phyloP scores from a whole-genome alignment of 2,329 filamentous ascomycete species.

The Penicillium sp. region DNA sequence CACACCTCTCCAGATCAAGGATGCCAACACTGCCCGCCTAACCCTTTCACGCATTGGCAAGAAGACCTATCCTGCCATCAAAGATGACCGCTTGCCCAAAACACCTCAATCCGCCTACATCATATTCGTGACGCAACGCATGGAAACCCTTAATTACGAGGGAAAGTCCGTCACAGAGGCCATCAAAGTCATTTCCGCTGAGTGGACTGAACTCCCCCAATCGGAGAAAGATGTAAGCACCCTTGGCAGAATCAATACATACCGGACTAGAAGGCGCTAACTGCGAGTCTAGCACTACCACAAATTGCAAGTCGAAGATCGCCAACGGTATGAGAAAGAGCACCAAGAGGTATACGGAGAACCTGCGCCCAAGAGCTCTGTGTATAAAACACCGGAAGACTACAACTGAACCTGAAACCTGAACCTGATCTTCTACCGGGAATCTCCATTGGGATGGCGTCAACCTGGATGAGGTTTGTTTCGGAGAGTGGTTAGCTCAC shows the following conservation, averaged over 20 bases:
- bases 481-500: neutral
- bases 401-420: neutral
- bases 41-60: slow-evolving; percentile 29
- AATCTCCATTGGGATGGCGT: neutral
- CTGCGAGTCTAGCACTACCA: slow-evolving; percentile 29
- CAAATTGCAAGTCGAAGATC: slow-evolving; percentile 28
- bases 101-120: slow-evolving; percentile 40
- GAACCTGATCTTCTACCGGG: neutral
- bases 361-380: neutral
- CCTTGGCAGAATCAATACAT: neutral
- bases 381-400: neutral
- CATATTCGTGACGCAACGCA: slow-evolving; percentile 49
- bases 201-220: slow-evolving; percentile 32
- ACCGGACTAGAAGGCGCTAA: slow-evolving; percentile 12
- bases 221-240: slow-evolving; percentile 40
- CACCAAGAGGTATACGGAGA: slow-evolving; percentile 39
- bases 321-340: slow-evolving; percentile 37
- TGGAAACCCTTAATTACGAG: slow-evolving; percentile 52
- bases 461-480: neutral
- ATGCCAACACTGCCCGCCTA: slow-evolving; percentile 59
- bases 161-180: slow-evolving; percentile 45
- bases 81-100: slow-evolving; percentile 58
- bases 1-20: slow-evolving; percentile 57
- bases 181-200: slow-evolving; percentile 11
- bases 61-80: slow-evolving; percentile 36